A percentile compares a stretch with the other conserved stretches of the same genome.
These are phyloP conservation scores for Cadophora gregata DNA, from an alignment of 2,329 filamentous ascomycete genomes.

Conservation along the genomic window DNA sequence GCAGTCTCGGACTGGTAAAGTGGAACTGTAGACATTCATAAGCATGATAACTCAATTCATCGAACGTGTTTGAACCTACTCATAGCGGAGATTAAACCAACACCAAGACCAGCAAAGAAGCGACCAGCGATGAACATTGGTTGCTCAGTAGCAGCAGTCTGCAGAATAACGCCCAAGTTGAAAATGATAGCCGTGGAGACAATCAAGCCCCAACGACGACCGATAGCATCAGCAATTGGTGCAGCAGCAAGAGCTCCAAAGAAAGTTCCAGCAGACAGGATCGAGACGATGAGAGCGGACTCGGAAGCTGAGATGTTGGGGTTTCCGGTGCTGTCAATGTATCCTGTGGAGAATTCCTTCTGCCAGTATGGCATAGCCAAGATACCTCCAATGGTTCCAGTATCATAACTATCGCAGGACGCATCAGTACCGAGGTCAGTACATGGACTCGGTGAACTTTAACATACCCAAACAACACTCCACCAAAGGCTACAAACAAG, in stretches of 20 bases:
- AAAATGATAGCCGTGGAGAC: slow-evolving; percentile 64
- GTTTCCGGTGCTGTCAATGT: slow-evolving; percentile 50
- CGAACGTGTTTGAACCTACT: slow-evolving; percentile 47
- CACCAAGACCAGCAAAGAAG: slow-evolving; percentile 74
- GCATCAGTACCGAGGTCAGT: neutral
- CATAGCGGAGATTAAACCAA: slow-evolving; percentile 74
- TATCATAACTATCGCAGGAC: slow-evolving; percentile 53
- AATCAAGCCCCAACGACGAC: slow-evolving; percentile 69
- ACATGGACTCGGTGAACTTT: neutral
- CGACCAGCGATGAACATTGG: slow-evolving; percentile 73
- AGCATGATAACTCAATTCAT: slow-evolving; percentile 47
- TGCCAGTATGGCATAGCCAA: slow-evolving; percentile 62
- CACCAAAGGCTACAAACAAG: slow-evolving; percentile 66
- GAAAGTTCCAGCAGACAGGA: slow-evolving; percentile 80
- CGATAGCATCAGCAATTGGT: slow-evolving; percentile 67
- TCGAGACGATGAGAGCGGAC: slow-evolving; percentile 72
- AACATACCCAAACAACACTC: slow-evolving; percentile 59
- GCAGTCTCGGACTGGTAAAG: slow-evolving; percentile 76
- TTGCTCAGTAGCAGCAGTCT: slow-evolving; percentile 66
- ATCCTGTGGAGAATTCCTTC: slow-evolving; percentile 59
- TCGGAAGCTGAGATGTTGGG: slow-evolving; percentile 58
- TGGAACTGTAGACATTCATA: slow-evolving; percentile 54
- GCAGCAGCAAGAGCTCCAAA: slow-evolving; percentile 72
- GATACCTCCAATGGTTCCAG: slow-evolving; percentile 63
- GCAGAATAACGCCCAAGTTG: slow-evolving; percentile 69